Base-by-base conservation (phyloP, 176 grass and related monocot species). In the Lolium multiflorum region DNA sequence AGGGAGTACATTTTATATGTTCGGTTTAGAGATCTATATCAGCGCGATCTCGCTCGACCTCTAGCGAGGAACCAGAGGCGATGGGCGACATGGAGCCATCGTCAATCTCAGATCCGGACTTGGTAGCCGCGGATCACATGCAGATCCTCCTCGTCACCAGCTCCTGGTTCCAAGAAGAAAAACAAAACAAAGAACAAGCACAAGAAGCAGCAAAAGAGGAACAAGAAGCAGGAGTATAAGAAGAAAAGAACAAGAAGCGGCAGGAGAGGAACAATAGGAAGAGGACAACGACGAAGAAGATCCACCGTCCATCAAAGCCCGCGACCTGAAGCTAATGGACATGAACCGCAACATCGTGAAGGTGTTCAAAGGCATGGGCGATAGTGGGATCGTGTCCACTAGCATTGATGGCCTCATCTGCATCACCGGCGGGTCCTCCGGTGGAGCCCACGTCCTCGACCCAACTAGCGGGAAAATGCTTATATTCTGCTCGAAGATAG, bases 281-380 rank as follows among this genome's bases (percentile, higher is more conserved):
- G 31, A 68, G 6, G 65, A 17, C 0, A 8, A 43, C 0, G 39
- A 71, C 0, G 39, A 44, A 12, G 38, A 71, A 21, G 68, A 71
- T 21, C 9, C 4, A 46, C 38, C 38, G 20, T 41, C n/a, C 70
- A 47, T 72, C 11, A 72, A 72, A 72, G 20, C n/a, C 70, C 70
- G 21, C 12, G 70, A 72, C 41, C 41, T 72, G 11, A 20, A 13
- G 41, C 41, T 72, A 0, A 72, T 72, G 41, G 70, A 72, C 70
- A 7, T 43, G 5, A 3, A 72, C 11, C 41, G 70, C 41, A 72
- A 72, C n/a, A 5, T 72, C 0, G n/a, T 48, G 70, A 72, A 11
- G 70, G 20, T 72, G 20, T 24, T 72, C 70, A 22, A 72, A 24
- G 70, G 70, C 20, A 72, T 70, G 66, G 66, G 66, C 18, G 37